Conservation (phyloP, 352 stramenopile species). For the Aphanomyces stellatus region DNA sequence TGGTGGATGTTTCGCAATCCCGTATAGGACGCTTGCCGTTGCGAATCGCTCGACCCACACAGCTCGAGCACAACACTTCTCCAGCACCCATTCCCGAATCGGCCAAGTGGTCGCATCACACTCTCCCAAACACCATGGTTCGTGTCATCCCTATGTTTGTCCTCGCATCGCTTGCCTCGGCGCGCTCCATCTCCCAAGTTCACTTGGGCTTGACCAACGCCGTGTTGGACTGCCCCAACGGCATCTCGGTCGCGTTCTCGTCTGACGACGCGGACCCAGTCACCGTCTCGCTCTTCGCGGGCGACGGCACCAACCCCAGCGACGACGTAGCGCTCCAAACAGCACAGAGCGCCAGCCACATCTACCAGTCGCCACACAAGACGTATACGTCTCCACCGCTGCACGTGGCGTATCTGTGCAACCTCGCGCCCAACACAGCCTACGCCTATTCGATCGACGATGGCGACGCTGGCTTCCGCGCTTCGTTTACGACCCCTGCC, state of each 20-base stretch:
- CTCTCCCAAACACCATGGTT: no score
- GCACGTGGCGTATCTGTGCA: conserved; percentile 38
- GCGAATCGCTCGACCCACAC: no score
- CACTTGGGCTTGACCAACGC: conserved; percentile 34
- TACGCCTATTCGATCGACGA: conserved; percentile 41
- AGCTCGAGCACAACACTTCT: no score
- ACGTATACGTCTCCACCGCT: conserved; percentile 39
- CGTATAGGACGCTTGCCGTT: no score
- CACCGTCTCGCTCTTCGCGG: no score
- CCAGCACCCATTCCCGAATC: no score
- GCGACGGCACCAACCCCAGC: conserved; percentile 24
- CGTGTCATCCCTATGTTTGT: no score
- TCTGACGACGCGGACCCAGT: conserved; percentile 23
- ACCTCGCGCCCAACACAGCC: conserved; percentile 30
- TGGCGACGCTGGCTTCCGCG: no score
- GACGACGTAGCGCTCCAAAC: conserved; percentile 8
- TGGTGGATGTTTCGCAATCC: no score
- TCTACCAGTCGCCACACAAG: conserved; percentile 30
- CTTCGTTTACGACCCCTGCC: conserved; percentile 29
- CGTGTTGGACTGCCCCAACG: conserved; percentile 27
- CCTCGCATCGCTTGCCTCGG: no score
- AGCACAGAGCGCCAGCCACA: conserved; percentile 21
- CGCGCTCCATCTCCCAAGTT: no score
- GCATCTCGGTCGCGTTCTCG: conserved; percentile 36
- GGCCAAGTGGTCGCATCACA: no score